Conservation (phyloP, 164 flowering plant genomes). For the Piper betle region DNA sequence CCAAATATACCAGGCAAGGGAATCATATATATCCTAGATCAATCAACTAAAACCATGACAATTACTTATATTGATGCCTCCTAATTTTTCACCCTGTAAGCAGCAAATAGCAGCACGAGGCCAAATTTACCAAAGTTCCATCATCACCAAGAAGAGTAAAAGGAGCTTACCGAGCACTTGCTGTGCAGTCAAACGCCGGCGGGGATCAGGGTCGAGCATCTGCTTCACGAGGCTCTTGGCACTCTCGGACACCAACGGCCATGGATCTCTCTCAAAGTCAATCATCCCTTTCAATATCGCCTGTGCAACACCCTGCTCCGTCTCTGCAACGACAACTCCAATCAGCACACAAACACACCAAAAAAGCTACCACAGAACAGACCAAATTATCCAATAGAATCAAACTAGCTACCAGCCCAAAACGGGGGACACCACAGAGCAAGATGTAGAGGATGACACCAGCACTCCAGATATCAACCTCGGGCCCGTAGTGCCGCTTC, state of each 20-base stretch:
- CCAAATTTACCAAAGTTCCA: background rate
- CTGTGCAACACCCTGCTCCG: constrained; percentile 92
- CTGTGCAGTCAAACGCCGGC: constrained; percentile 75
- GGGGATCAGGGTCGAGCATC: constrained; percentile 86
- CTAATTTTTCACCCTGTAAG: too few species aligned
- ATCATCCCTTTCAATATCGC: constrained; percentile 70
- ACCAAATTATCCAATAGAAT: background rate
- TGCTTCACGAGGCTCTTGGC: constrained; percentile 83
- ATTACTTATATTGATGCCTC: too few species aligned
- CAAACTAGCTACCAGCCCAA: constrained; percentile 55
- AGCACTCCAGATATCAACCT: constrained; percentile 84
- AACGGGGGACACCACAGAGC: constrained; percentile 91
- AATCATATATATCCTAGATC: background rate
- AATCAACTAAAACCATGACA: background rate
- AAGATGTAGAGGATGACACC: constrained; percentile 78
- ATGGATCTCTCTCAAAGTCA: constrained; percentile 98
- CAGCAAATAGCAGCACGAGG: background rate
- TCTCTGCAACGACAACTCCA: constrained; percentile 34
- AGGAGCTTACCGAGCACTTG: constrained; percentile 81
- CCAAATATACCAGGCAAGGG: background rate
- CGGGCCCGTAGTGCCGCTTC: constrained; percentile 87
- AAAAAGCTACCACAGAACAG: background rate
- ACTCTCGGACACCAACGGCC: constrained; percentile 88
- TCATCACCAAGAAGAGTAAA: too few species aligned
- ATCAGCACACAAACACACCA: background rate